Base-by-base conservation (phyloP, 768 basidiomycete genomes). In the button mushroom (Agaricus bisporus) region DNA sequence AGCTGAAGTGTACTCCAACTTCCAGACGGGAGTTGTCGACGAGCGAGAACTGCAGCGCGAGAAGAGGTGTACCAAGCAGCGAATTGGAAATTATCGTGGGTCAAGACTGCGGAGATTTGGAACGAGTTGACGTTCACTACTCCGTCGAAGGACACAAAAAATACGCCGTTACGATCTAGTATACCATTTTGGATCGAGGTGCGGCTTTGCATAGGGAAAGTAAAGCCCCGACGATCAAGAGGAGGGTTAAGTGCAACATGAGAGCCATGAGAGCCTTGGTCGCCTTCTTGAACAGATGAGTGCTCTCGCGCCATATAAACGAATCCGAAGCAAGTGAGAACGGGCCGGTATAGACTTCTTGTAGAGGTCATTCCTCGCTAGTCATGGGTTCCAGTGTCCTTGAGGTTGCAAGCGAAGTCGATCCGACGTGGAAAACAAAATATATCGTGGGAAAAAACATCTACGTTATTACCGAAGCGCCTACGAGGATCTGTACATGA, bases 41-140 rank as follows among this genome's bases (percentile, higher is more conserved):
- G 67, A 5, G 68, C 75, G 5, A 77, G 68, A 15, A 74, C 60
- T 6, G 72, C 70, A n/a, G 57, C 56, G 2, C 70, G 60, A 15
- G 71, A 68, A 0, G 74, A 70, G 0, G 74, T 77, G 56, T 75
- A 77, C 76, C 76, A 77, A 2, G 63, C 74, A 32, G 70, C 73
- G 54, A 65, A 77, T 66, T 77, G 76, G 49, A 63, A 75, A 55
- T 63, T 66, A 17, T 63, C 60, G 56, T 69, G 67, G 4, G 75
- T 72, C 25, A 75, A 60, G 1, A 75, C 71, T 5, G 62, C 73
- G 12, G 71, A 73, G 11, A 72, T 64, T 48, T 76, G 74, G 66
- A 77, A 77, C 4, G 72, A 73, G 62, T 77, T 70, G 58, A 74
- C 71, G 53, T 76, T 76, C 39, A 77, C 73, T 38, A 77, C 68